Base-by-base conservation (phyloP, 805 yeast genomes). In the Phaffomyces opuntiae region DNA sequence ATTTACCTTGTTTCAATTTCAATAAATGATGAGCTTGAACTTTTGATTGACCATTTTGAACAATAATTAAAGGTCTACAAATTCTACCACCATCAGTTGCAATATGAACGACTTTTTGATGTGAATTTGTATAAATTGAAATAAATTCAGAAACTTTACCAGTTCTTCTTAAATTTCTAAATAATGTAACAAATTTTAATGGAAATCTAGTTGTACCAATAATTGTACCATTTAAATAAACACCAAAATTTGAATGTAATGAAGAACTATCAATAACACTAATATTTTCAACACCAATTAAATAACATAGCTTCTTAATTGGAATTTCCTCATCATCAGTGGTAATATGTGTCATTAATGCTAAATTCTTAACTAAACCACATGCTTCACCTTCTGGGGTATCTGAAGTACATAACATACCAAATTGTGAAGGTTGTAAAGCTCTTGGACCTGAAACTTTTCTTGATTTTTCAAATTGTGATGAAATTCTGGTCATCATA, bases 351-450 rank as follows among this genome's bases (percentile, higher is more conserved):
- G 99, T 93, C 99, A 93, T 93, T 40, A 93, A 74, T 1, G 99
- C 99, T 64, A 93, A 72, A 62, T 93, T 93, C 68, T 93, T 93
- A 34, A 93, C 99, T 65, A 93, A 76, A 61, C 99, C 99, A 80
- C 99, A 93, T 0, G 99, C 99, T 68, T 93, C 99, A 75, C 99
- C 99, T 76, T 93, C 99, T 1, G 99, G 99, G 0, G 99, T 93
- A 76, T 93, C 99, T 0, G 98, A 87, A 7, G 98, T 88, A 73
- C 99, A 93, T 49, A 93, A 74, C 98, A 93, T 93, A 63, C 99
- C 99, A 65, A 93, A 93, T 69, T 93, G 99, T 2, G 99, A 93
- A 11, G 99, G 99, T 66, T 93, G 99, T 53, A 93, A 74, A 14
- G 99, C 97, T 76, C 99, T 85, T 42, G 99, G 99, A 38, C 99